phyloP scores from a whole-genome alignment of 192 early-diverging fungal species.

The Obelidium mucronatum region DNA sequence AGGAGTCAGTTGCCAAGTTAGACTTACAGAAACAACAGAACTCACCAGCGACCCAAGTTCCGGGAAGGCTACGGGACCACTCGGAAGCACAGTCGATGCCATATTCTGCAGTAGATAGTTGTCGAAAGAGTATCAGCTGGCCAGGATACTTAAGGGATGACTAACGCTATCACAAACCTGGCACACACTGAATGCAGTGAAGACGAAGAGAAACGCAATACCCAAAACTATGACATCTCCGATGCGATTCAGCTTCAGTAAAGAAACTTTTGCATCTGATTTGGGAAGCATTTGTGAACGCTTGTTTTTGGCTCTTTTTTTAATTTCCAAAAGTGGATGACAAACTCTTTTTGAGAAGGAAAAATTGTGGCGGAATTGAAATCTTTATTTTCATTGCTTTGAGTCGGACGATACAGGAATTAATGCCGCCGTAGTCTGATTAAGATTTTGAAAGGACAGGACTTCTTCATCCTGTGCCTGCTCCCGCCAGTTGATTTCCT shows the following conservation, averaged over 20 bases:
- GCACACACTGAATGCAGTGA: constrained; percentile 6
- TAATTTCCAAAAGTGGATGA: no score
- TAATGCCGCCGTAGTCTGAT: no score
- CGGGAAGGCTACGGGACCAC: constrained; percentile 15
- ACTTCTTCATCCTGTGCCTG: neutral
- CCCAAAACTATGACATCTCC: constrained; percentile 18
- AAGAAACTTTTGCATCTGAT: neutral
- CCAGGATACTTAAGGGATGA: neutral
- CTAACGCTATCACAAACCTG: constrained; percentile 5
- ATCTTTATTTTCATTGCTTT: no score
- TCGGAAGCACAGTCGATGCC: constrained; percentile 23
- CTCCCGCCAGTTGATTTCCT: neutral
- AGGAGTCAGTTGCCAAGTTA: no score
- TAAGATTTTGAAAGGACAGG: neutral
- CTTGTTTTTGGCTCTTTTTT: no score
- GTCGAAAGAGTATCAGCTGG: no score
- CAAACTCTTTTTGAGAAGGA: no score
- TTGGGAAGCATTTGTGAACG: no score
- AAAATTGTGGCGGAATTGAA: neutral
- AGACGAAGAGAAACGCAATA: constrained; percentile 24
- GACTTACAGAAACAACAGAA: no score
- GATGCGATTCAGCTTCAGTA: constrained; percentile 15
- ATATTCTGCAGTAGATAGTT: constrained; percentile 19
- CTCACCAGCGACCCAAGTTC: constrained; percentile 25
- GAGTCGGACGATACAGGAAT: no score